Base-by-base conservation (phyloP, 2,329 filamentous ascomycete genomes). In the Ceratocystis ficicola region DNA sequence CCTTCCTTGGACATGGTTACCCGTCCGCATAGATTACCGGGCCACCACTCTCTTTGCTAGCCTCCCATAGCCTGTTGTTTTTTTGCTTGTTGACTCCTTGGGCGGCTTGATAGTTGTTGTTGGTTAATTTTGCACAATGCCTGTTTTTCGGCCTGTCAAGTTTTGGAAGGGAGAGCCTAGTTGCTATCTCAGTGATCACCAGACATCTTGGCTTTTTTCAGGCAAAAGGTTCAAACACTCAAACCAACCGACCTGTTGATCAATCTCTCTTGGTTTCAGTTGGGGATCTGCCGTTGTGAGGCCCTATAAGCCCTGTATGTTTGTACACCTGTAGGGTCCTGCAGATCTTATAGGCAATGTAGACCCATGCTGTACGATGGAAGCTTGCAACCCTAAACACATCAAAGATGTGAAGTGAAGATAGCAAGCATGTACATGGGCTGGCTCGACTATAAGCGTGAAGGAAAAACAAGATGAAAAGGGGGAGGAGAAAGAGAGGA, bases 221-320 rank as follows among this genome's bases (percentile, higher is more conserved):
- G 55, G 12, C 15, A 59, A 59, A 59, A 36, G 28, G 2, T 59
- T 32, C 28, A 59, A 32, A 32, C 22, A 25, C 12, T 8, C 46
- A 50, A 50, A 22, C 30, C 8, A 25, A 3, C 7, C 25, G 2
- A 15, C 20, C 48, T 59, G 28, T 59, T 32, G 55, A 59, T 59
- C 28, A 32, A 32, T 59, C n/a, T 59, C 55, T 59, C 55, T 36
- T 59, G 55, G 55, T 59, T 59, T 59, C 55, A 59, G 55, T 59
- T 59, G 55, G 55, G 28, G 55, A 59, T 59, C 55, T 59, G 55
- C 55, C 28, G 25, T 32, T 30, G 55, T 59, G 22, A 59, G 55
- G 28, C 55, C 55, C 55, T 59, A 59, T 59, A 59, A 59, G 55
- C 55, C 55, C 55, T 36, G 55, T 20, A 59, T 8, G 55, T 20